Conservation (phyloP, 257 asterid species). For the Linaria vulgaris region DNA sequence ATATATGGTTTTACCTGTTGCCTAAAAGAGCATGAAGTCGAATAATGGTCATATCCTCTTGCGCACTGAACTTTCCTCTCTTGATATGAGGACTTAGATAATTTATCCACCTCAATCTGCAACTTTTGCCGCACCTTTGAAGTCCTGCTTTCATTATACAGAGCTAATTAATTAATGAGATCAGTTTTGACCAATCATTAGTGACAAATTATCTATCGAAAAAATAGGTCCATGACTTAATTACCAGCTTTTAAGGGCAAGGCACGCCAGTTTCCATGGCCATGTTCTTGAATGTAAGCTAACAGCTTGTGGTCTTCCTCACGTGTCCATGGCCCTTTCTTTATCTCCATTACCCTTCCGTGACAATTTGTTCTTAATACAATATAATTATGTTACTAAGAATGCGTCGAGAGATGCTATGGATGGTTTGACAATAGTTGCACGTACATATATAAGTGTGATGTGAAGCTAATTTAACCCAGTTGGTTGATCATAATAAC, state of each 20-base stretch:
- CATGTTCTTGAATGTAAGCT: constrained; percentile 38
- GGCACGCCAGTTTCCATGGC: constrained; percentile 57
- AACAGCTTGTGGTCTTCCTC: constrained; percentile 44
- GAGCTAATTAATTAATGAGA: too few species aligned
- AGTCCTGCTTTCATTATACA: constrained; percentile 26
- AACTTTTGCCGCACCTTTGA: constrained; percentile 58
- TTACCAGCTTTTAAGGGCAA: neutral
- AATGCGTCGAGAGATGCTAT: too few species aligned
- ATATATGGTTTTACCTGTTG: constrained; percentile 42
- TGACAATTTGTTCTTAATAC: constrained; percentile 46
- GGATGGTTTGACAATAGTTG: neutral
- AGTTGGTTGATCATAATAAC: neutral
- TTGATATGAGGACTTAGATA: constrained; percentile 50
- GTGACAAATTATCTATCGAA: too few species aligned
- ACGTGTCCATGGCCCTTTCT: constrained; percentile 56
- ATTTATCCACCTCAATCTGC: constrained; percentile 57
- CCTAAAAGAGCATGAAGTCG: constrained; percentile 60
- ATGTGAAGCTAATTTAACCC: too few species aligned
- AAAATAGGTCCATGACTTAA: too few species aligned
- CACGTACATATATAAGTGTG: neutral
- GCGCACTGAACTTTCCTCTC: constrained; percentile 50
- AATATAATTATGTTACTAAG: neutral
- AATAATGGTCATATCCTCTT: constrained; percentile 52
- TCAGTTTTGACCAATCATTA: too few species aligned
- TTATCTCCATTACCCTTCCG: constrained; percentile 38